Percentiles rank a stretch among this genome's conserved stretches.
phyloP scores from a whole-genome alignment of 2,329 filamentous ascomycete species.

The Curvularia lunata region DNA sequence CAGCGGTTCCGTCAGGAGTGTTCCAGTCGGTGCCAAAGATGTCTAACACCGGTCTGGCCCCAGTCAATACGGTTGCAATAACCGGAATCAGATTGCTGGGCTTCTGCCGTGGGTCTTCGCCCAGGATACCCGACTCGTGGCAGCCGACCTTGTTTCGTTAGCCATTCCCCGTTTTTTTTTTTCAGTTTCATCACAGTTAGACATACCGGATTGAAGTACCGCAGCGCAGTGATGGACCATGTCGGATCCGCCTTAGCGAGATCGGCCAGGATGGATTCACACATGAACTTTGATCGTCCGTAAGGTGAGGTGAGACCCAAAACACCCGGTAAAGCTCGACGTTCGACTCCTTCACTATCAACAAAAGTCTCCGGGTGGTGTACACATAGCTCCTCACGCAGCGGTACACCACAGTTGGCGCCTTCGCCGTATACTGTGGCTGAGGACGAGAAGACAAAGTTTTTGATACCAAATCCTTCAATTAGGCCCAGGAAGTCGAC shows the following conservation, averaged over 20 bases:
- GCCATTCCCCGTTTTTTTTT: neutral
- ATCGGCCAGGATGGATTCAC: slow-evolving; percentile 70
- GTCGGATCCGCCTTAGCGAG: slow-evolving; percentile 64
- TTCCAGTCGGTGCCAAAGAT: slow-evolving; percentile 71
- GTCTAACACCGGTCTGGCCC: slow-evolving; percentile 60
- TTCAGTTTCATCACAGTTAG: neutral
- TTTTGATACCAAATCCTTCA: slow-evolving; percentile 66
- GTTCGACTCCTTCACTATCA: slow-evolving; percentile 53
- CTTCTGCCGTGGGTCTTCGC: slow-evolving; percentile 67
- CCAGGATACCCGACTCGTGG: slow-evolving; percentile 67
- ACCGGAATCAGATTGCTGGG: slow-evolving; percentile 71
- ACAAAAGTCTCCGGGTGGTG: slow-evolving; percentile 56
- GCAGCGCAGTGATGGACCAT: slow-evolving; percentile 68
- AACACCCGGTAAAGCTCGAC: slow-evolving; percentile 56
- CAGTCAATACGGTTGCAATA: slow-evolving; percentile 66
- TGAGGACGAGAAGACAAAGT: slow-evolving; percentile 71
- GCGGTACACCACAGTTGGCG: slow-evolving; percentile 54
- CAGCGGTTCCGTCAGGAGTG: slow-evolving; percentile 68
- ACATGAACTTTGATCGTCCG: slow-evolving; percentile 71
- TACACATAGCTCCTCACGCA: slow-evolving; percentile 64
- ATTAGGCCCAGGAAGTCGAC: slow-evolving; percentile 65
- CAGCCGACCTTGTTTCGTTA: slow-evolving; percentile 59
- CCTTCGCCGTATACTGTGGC: slow-evolving; percentile 68
- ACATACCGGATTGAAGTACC: slow-evolving; percentile 69
- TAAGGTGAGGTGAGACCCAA: slow-evolving; percentile 69